Conservation (phyloP, 2,329 filamentous ascomycete species). For the Trichoderma sp. region DNA sequence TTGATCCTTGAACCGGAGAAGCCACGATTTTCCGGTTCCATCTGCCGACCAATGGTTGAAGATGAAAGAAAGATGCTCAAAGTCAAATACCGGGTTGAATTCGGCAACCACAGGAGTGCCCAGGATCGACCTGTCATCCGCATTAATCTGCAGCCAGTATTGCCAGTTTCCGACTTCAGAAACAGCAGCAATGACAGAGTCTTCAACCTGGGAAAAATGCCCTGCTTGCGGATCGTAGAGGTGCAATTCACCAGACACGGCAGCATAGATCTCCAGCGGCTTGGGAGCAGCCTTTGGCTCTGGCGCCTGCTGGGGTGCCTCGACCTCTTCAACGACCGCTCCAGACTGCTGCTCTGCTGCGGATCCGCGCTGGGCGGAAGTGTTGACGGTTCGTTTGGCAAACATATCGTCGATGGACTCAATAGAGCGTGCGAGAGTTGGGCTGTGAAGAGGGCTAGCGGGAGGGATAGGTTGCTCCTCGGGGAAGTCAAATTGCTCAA, state of each 20-base stretch:
- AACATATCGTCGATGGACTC: slow-evolving; percentile 62
- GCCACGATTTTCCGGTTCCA: slow-evolving; percentile 92
- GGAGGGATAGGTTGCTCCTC: slow-evolving; percentile 66
- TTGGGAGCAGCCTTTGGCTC: slow-evolving; percentile 56
- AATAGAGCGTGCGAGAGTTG: slow-evolving; percentile 57
- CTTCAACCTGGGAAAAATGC: slow-evolving; percentile 81
- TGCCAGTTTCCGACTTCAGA: slow-evolving; percentile 89
- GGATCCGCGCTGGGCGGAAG: slow-evolving; percentile 50
- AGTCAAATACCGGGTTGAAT: slow-evolving; percentile 98
- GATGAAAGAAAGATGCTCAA: slow-evolving; percentile 98
- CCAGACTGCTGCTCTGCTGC: slow-evolving; percentile 37
- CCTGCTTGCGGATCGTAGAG: slow-evolving; percentile 89
- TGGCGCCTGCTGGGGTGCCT: slow-evolving; percentile 34
- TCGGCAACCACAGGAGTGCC: slow-evolving; percentile 85
- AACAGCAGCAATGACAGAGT: slow-evolving; percentile 75
- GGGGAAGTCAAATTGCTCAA: slow-evolving; percentile 80
- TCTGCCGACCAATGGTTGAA: slow-evolving; percentile 95
- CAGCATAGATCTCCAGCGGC: slow-evolving; percentile 71
- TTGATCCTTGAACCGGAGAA: slow-evolving; percentile 88
- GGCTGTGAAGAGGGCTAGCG: slow-evolving; percentile 65
- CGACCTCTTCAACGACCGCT: slow-evolving; percentile 30
- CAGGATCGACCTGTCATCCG: slow-evolving; percentile 71
- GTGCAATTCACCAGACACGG: slow-evolving; percentile 83
- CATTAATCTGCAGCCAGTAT: slow-evolving; percentile 90
- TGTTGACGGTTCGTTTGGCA: slow-evolving; percentile 54